Evolutionary conservation across 2,329 filamentous ascomycete species (phyloP).

Genomic region (Xylaria sp.): DNA sequence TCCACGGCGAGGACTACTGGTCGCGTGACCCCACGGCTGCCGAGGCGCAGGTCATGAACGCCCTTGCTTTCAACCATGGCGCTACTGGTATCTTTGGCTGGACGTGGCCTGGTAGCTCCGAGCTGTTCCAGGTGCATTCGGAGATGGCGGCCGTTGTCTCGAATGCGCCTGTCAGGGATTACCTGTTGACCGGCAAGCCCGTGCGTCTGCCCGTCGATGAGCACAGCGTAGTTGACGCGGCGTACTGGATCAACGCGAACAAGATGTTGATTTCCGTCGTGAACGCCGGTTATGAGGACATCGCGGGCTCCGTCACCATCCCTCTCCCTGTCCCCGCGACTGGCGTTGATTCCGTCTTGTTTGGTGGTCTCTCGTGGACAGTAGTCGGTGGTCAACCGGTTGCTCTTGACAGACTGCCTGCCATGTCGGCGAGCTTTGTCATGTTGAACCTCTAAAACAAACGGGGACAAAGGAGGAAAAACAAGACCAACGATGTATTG

Average conservation of each 20-base stretch:
- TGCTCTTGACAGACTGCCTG: conserved; percentile 26
- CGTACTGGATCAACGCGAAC: conserved; percentile 32
- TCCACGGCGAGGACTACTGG: conserved; percentile 46
- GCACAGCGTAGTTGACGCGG: conserved; percentile 32
- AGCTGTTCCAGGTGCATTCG: conserved; percentile 37
- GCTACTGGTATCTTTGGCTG: conserved; percentile 41
- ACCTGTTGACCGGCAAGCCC: conserved; percentile 35
- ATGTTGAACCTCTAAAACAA: conserved; percentile 25
- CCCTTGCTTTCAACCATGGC: conserved; percentile 43
- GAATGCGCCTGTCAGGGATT: conserved; percentile 34
- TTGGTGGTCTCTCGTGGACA: conserved; percentile 27
- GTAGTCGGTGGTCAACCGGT: conserved; percentile 23
- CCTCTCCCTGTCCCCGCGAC: conserved; percentile 16
- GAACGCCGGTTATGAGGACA: conserved; percentile 29
- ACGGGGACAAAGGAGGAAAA: neutral
- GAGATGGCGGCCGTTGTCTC: conserved; percentile 37
- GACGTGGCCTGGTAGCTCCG: conserved; percentile 39
- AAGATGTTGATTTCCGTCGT: conserved; percentile 36
- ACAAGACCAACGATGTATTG: neutral
- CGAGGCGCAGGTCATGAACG: conserved; percentile 42
- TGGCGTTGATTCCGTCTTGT: conserved; percentile 22
- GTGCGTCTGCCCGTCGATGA: conserved; percentile 6
- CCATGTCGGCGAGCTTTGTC: conserved; percentile 33
- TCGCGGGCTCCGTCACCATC: conserved; percentile 16
- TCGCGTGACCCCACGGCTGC: conserved; percentile 39